A percentile compares a stretch with the other conserved stretches of the same genome.
Conservation (phyloP, 192 early-diverging fungal genomes). For the Podochytrium sp. region DNA sequence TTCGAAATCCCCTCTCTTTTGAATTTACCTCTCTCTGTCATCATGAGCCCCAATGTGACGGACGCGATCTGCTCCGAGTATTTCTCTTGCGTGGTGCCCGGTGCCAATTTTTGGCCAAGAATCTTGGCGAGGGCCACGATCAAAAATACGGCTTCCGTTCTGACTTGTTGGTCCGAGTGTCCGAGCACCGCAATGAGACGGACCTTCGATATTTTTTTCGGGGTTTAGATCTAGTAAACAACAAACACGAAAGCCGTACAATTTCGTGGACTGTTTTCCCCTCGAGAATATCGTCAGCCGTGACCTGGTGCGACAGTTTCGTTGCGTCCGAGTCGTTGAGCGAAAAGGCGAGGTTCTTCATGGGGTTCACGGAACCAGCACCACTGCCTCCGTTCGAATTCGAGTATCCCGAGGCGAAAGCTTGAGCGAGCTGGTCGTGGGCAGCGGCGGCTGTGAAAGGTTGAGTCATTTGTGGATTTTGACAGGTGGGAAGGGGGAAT, state of each 20-base stretch:
- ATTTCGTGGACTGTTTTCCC: constrained; percentile 44
- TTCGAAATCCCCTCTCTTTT: too few species aligned
- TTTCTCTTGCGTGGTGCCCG: neutral
- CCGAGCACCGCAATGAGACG: constrained; percentile 55
- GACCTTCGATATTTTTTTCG: constrained; percentile 28
- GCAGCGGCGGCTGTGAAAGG: neutral
- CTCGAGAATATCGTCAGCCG: constrained; percentile 38
- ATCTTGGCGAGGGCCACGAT: constrained; percentile 44
- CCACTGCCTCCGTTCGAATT: too few species aligned
- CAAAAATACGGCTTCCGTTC: constrained; percentile 46
- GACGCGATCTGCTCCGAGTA: constrained; percentile 37
- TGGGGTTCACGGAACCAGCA: too few species aligned
- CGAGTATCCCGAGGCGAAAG: constrained; percentile 5
- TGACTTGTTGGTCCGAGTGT: constrained; percentile 42
- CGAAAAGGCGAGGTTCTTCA: neutral
- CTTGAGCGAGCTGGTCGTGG: constrained; percentile 1
- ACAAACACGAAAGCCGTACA: neutral
- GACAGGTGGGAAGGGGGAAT: constrained; percentile 31
- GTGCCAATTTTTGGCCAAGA: constrained; percentile 18
- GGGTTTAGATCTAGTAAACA: neutral
- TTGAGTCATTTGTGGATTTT: neutral
- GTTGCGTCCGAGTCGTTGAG: constrained; percentile 16
- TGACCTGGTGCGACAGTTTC: constrained; percentile 7
- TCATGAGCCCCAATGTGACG: constrained; percentile 43
- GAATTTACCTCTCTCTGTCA: constrained; percentile 46